These are phyloP conservation scores for Colletotrichum sp. DNA, from an alignment of 2,329 filamentous ascomycete species.

Conservation along the genomic window DNA sequence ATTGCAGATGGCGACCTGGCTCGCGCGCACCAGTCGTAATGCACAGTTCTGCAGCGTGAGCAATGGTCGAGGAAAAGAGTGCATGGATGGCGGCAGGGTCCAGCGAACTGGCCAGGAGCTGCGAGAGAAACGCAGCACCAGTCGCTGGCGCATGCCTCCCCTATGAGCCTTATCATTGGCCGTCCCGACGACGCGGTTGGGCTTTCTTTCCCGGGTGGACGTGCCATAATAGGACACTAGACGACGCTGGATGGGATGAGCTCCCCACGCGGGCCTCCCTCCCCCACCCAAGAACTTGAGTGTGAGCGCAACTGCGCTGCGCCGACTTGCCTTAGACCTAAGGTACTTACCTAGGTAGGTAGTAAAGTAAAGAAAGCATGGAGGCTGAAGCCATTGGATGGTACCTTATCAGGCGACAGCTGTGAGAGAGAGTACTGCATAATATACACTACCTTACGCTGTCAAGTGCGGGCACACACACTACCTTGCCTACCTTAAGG, in stretches of 20 bases:
- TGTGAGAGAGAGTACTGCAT: neutral
- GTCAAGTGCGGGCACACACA: neutral
- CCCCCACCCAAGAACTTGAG: neutral
- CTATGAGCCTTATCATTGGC: neutral
- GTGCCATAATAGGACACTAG: neutral
- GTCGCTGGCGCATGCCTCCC: constrained; percentile 16
- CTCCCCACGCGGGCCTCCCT: neutral
- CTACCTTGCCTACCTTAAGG: too few species aligned
- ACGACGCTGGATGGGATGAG: neutral
- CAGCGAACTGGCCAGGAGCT: neutral
- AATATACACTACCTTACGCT: neutral
- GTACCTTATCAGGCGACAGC: neutral
- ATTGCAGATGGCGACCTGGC: neutral
- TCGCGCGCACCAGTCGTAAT: neutral
- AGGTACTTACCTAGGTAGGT: neutral
- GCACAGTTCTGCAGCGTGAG: neutral
- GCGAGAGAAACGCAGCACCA: neutral
- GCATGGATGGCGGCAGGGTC: neutral
- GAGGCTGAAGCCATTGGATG: neutral
- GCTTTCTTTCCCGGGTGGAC: neutral
- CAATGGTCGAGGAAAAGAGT: neutral
- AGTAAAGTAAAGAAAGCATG: neutral
- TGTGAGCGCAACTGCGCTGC: neutral
- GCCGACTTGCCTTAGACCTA: too few species aligned
- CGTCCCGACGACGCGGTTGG: neutral